These are phyloP conservation scores for Wickerhamomyces rabaulensis DNA, from an alignment of 805 yeast genomes.

Conservation along the genomic window DNA sequence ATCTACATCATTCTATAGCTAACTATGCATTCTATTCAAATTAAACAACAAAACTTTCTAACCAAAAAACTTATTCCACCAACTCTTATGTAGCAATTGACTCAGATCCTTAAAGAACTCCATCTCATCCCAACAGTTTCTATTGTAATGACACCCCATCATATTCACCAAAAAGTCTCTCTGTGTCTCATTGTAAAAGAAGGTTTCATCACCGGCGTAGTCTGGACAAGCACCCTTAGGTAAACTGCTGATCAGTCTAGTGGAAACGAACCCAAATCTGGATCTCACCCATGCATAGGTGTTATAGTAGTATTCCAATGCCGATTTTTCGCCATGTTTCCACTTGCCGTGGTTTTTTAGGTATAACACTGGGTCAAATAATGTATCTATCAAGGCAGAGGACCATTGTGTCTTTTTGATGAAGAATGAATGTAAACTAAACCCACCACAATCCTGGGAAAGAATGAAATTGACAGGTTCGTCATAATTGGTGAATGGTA, in stretches of 20 bases:
- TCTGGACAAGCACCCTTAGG: conserved; percentile 33
- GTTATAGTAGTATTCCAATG: conserved; percentile 32
- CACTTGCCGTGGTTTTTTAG: conserved; percentile 35
- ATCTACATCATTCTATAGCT: not conserved
- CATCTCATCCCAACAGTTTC: conserved; percentile 38
- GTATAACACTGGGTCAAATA: conserved; percentile 39
- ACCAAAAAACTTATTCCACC: conserved; percentile 23
- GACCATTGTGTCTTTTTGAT: conserved; percentile 36
- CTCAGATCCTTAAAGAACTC: conserved; percentile 29
- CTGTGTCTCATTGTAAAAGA: conserved; percentile 31
- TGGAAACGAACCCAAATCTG: conserved; percentile 35
- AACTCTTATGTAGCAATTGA: conserved; percentile 27
- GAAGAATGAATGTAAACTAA: conserved; percentile 35
- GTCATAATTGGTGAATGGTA: conserved; percentile 24
- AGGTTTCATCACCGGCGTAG: conserved; percentile 24
- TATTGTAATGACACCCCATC: conserved; percentile 33
- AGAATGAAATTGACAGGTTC: conserved; percentile 33
- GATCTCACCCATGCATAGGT: conserved; percentile 36
- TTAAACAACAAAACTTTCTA: not conserved
- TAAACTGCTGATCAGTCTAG: conserved; percentile 31
- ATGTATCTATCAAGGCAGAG: conserved; percentile 28
- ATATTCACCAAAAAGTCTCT: conserved; percentile 35
- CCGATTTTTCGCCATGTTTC: conserved; percentile 33
- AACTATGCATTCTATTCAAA: not conserved
- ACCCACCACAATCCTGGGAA: conserved; percentile 39